Evolutionary conservation across 139 green algal species (phyloP), one percentile per base, ranked within the genome.

Genomic region (Edaphochlamys debaryana): DNA sequence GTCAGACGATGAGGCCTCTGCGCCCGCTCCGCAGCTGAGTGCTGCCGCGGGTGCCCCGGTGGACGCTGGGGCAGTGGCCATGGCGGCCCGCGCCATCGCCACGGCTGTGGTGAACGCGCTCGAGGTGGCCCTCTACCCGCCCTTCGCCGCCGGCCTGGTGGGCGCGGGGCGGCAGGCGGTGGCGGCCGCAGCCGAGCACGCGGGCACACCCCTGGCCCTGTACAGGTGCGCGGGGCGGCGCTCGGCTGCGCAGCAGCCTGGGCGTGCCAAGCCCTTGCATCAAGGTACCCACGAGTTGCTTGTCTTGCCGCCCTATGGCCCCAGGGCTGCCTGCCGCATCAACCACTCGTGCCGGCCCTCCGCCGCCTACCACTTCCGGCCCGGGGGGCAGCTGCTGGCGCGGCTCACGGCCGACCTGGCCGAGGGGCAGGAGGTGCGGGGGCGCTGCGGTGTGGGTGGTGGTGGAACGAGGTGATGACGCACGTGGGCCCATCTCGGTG

Each of bases 311-410:
- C n/a, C n/a, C n/a, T n/a, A n/a, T n/a, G 15, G 30, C 42, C 48
- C n/a, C 82, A 83, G 73, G 73, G 11, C 50, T 40, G 74, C 37
- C 50, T 67, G 66, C 32, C 82, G 73, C 40, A 2, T 87, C 38
- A 83, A 83, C 64, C 82, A 87, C 72, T 76, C 60, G 25, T 87
- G 82, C 82, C 82, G 82, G 20, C 82, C 82, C 52, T 79, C 72
- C 23, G 82, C 82, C 54, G 64, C 82, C 40, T 60, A 60, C 66
- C 73, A 83, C 40, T 82, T 83, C 52, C 73, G 67, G 2, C 36
- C 36, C 9, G 72, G 82, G 9, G 64, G 60, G 22, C 68, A 73
- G 40, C 22, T 87, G 50, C 27, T 69, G 37, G 32, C 83, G 32
- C 82, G 82, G 9, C 32, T 66, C 34, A 23, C 42, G 48, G 3